Evolutionary conservation across 176 grass and related monocot genomes (phyloP).

Genomic region (Paspalum notatum): DNA sequence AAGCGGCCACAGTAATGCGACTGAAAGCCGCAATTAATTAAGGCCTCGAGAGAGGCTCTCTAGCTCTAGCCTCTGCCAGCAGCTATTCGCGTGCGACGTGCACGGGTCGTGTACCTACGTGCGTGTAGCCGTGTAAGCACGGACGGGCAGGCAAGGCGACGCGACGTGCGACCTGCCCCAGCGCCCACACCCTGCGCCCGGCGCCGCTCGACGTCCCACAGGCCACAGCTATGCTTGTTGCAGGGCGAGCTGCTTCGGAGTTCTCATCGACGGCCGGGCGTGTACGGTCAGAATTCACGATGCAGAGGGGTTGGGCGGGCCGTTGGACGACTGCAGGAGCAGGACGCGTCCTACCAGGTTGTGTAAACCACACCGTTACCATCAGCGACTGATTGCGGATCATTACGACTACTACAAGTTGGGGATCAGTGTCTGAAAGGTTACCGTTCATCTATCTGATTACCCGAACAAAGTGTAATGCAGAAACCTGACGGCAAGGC

Average conservation of each 20-base stretch:
- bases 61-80: no score
- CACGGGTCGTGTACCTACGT: not conserved
- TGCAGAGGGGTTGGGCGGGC: no score
- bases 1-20: slow-evolving; percentile 24
- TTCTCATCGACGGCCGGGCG: not conserved
- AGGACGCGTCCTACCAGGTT: no score
- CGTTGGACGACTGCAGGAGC: no score
- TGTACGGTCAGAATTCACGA: no score
- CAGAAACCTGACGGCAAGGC: not conserved
- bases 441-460: not conserved
- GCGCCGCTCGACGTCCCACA: not conserved
- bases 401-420: not conserved
- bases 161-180: not conserved
- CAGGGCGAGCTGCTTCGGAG: not conserved
- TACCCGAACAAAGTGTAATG: not conserved
- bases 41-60: not conserved
- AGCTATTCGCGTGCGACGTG: not conserved
- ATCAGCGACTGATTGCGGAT: no score
- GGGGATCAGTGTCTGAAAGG: not conserved
- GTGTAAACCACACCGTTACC: no score
- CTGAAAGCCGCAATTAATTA: slow-evolving; percentile 36
- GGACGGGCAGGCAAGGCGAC: not conserved
- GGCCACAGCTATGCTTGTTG: not conserved
- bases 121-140: no score
- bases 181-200: not conserved